phyloP scores from a whole-genome alignment of 345 rosid species.

The Arabidopsis thaliana region TAIR10.1 NC_003076.8:21421001-21421500 shows the following conservation, averaged over 20 bases:
- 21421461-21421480: slow-evolving; percentile 57
- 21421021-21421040: slow-evolving; percentile 85
- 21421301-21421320: slow-evolving; percentile 84
- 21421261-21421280: slow-evolving; percentile 72
- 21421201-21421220: slow-evolving; percentile 72
- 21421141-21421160: slow-evolving; percentile 46
- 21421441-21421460: slow-evolving; percentile 47
- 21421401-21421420: slow-evolving; percentile 67
- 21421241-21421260: slow-evolving; percentile 86
- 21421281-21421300: slow-evolving; percentile 68
- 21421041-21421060: slow-evolving; percentile 84
- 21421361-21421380: slow-evolving; percentile 96
- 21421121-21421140: slow-evolving; percentile 56
- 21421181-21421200: slow-evolving; percentile 80
- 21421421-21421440: slow-evolving; percentile 51
- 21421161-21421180: slow-evolving; percentile 74
- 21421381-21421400: slow-evolving; percentile 76
- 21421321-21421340: slow-evolving; percentile 91
- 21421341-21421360: slow-evolving; percentile 96
- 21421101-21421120: slow-evolving; percentile 63
- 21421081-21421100: slow-evolving; percentile 61
- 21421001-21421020: slow-evolving; percentile 85
- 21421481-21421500: slow-evolving; percentile 75
- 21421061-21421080: slow-evolving; percentile 72
- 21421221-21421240: slow-evolving; percentile 90